A percentile compares a stretch with the other conserved stretches of the same genome.
These are phyloP conservation scores for Pisolithus albus DNA, from an alignment of 768 basidiomycete genomes.

Conservation along the genomic window DNA sequence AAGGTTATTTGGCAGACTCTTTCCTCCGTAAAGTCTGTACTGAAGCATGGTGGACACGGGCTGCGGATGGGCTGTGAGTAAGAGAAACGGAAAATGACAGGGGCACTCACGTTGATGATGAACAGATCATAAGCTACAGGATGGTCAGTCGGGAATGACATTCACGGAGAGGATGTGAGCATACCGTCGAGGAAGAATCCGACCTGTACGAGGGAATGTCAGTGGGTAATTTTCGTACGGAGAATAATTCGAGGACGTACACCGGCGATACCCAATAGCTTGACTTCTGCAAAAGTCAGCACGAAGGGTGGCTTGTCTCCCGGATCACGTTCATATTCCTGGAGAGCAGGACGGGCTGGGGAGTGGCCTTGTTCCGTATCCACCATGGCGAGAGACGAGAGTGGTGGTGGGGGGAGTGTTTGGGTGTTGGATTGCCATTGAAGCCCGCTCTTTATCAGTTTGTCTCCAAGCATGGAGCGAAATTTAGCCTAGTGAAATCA, in stretches of 20 bases:
- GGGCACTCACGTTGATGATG: conserved; percentile 51
- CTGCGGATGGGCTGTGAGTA: conserved; percentile 23
- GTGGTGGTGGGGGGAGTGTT: background rate
- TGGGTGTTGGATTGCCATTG: background rate
- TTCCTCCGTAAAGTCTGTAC: conserved; percentile 52
- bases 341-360: conserved; percentile 10
- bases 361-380: background rate
- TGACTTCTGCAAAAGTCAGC: conserved; percentile 44
- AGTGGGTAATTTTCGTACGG: conserved; percentile 1
- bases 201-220: conserved; percentile 31
- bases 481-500: no score
- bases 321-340: conserved; percentile 23
- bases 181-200: conserved; percentile 68
- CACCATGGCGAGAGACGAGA: conserved; percentile 8
- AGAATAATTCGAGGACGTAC: conserved; percentile 28
- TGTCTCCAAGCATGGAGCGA: no score
- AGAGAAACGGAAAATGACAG: background rate
- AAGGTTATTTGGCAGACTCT: conserved; percentile 43
- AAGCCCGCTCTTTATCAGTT: no score
- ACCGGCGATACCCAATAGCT: conserved; percentile 55
- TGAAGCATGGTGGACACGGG: conserved; percentile 65
- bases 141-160: conserved; percentile 3
- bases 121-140: conserved; percentile 59
- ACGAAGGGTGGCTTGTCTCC: conserved; percentile 32
- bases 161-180: conserved; percentile 9